Evolutionary conservation across 345 rosid genomes (phyloP).

Genomic region (Ricinus communis): DNA sequence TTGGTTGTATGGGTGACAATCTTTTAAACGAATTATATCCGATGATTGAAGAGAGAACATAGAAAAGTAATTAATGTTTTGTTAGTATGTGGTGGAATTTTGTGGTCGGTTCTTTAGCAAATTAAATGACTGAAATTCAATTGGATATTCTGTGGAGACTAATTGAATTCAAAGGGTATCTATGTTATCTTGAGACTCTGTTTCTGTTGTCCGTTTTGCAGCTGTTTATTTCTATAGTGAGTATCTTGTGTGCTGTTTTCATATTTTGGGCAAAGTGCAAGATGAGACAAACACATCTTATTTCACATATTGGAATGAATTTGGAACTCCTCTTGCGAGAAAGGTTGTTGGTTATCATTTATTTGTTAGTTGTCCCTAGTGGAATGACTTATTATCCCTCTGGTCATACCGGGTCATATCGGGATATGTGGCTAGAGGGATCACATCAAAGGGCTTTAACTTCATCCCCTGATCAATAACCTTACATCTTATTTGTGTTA

Average conservation of each 20-base stretch:
- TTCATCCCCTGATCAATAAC: neutral
- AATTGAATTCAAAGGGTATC: neutral
- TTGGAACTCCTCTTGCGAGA: neutral
- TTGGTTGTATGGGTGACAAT: neutral
- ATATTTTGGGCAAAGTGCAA: neutral
- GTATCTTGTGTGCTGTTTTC: slow-evolving; percentile 1
- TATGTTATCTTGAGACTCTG: neutral
- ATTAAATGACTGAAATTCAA: neutral
- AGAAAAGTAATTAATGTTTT: neutral
- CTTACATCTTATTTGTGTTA: neutral
- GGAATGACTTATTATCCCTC: no score
- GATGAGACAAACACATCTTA: neutral
- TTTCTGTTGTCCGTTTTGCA: slow-evolving; percentile 6
- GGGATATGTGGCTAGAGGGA: neutral
- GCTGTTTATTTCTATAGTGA: neutral
- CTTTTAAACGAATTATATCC: neutral
- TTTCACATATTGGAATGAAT: neutral
- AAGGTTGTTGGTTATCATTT: neutral
- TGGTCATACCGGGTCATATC: no score
- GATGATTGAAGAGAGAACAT: neutral
- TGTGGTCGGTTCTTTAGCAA: slow-evolving; percentile 3
- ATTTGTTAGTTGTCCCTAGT: no score
- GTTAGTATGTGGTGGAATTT: neutral
- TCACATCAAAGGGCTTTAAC: neutral
- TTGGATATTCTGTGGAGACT: no score